phyloP scores from a whole-genome alignment of 1,284 basidiomycete species.

The Thelephora terrestris region DNA sequence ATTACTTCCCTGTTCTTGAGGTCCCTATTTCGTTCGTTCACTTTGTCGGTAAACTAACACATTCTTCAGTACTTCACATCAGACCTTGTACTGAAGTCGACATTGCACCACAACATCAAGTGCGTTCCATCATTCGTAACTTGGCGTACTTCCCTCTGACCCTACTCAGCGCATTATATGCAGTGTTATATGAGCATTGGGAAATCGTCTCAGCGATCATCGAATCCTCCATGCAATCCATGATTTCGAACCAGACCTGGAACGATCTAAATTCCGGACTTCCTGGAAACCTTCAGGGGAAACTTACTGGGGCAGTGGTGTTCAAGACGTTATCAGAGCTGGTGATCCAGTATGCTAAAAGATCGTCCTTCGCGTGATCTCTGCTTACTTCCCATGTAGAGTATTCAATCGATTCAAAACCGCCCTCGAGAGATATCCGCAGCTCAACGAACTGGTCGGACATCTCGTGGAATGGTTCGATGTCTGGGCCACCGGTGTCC shows the following conservation, averaged over 20 bases:
- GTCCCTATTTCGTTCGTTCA: too few species aligned
- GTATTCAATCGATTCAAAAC: conserved; percentile 53
- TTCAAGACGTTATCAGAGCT: conserved; percentile 39
- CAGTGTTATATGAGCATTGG: conserved; percentile 41
- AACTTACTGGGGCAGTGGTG: conserved; percentile 19
- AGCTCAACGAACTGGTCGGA: conserved; percentile 30
- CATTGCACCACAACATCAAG: conserved; percentile 46
- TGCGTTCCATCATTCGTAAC: conserved; percentile 17
- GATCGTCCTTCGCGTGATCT: neutral
- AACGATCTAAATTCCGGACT: conserved; percentile 12
- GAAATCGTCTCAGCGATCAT: conserved; percentile 33
- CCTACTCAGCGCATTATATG: conserved; percentile 39
- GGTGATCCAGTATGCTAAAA: conserved; percentile 40
- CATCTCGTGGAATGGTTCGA: conserved; percentile 35
- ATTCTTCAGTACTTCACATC: conserved; percentile 62
- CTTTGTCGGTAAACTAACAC: too few species aligned
- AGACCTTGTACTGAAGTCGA: conserved; percentile 52
- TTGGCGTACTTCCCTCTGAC: neutral
- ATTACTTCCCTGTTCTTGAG: conserved; percentile 46
- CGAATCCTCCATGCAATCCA: conserved; percentile 30
- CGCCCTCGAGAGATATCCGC: conserved; percentile 34
- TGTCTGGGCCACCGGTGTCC: conserved; percentile 34
- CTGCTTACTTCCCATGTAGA: conserved; percentile 22
- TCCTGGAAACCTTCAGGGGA: conserved; percentile 31
- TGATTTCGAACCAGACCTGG: conserved; percentile 25